Conservation (phyloP, 2,329 filamentous ascomycete species). For the Sporothrix humicola region DNA sequence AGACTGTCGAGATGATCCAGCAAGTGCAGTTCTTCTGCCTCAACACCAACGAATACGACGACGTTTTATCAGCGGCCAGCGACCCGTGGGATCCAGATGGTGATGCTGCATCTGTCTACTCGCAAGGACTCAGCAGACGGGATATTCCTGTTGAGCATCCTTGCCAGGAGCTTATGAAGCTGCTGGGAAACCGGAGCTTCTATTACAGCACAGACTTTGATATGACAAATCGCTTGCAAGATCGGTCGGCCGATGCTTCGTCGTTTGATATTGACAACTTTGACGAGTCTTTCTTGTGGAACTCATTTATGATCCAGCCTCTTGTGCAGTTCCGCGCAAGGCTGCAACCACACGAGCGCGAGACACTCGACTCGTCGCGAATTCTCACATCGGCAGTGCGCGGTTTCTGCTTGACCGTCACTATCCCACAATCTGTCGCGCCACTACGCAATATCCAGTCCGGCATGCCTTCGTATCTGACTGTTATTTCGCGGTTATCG, state of each 20-base stretch:
- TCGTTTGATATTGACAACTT: slow-evolving; percentile 91
- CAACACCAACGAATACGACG: slow-evolving; percentile 84
- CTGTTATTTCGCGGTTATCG: slow-evolving; percentile 88
- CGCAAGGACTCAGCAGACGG: slow-evolving; percentile 63
- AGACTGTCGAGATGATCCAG: slow-evolving; percentile 86
- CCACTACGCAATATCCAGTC: slow-evolving; percentile 69
- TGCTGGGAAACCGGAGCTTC: slow-evolving; percentile 90
- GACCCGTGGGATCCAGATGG: slow-evolving; percentile 60
- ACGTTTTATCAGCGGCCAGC: slow-evolving; percentile 60
- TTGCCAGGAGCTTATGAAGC: slow-evolving; percentile 86
- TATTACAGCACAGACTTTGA: slow-evolving; percentile 99
- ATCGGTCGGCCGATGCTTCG: slow-evolving; percentile 76
- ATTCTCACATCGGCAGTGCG: slow-evolving; percentile 93
- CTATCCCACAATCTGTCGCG: slow-evolving; percentile 76
- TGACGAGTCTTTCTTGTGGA: slow-evolving; percentile 94
- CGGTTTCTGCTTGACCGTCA: slow-evolving; percentile 87
- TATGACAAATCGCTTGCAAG: slow-evolving; percentile 88
- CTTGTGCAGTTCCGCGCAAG: slow-evolving; percentile 87
- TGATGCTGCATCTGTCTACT: slow-evolving; percentile 56
- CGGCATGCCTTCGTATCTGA: slow-evolving; percentile 81
- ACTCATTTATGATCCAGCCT: slow-evolving; percentile 96
- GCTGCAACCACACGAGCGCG: slow-evolving; percentile 74
- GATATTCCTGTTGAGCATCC: slow-evolving; percentile 82
- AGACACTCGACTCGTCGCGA: slow-evolving; percentile 80
- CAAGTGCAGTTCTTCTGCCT: slow-evolving; percentile 92